Evolutionary conservation across 2,329 filamentous ascomycete genomes (phyloP), one percentile per base, ranked within the genome.

Genomic region (Bipolaris victoriae): DNA sequence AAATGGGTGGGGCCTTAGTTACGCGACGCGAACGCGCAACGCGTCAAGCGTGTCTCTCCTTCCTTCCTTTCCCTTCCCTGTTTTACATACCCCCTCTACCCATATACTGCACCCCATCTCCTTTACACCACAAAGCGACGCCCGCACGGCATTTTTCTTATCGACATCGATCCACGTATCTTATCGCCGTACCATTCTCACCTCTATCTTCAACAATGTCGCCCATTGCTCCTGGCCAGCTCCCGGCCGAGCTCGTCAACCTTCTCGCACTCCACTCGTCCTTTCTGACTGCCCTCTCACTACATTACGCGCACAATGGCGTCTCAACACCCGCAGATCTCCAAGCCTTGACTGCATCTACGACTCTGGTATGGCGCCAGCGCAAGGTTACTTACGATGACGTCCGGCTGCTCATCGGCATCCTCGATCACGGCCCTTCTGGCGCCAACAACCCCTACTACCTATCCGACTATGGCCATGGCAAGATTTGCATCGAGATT

Each of bases 241-340:
- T 81, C 47, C 80, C 80, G 4, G 59, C 64, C 36, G 77, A 78
- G 57, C 69, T 82, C 7, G 70, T 78, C 54, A 77, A 80, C 48
- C 73, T 82, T 40, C 73, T 78, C 47, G 65, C 69, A n/a, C 73
- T 83, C 7, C 78, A 83, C 63, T 74, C 75, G 7, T 79, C 81
- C 35, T 82, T 83, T 61, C 76, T 83, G 16, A 79, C 77, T 15
- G 78, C 81, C n/a, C 71, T 82, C 11, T 79, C 80, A 5, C 70
- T 83, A 26, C 79, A 82, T 62, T 81, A 79, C 60, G 78, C 81
- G 18, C 81, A 83, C 64, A 81, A 82, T 55, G 80, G 79, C 45
- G 77, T 76, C 11, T 73, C 78, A 5, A 72, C 77, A 15, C 75
- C 80, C n/a, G 74, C 78, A 51, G 74, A 81, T 55, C 65, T 82